phyloP scores from a whole-genome alignment of 192 early-diverging fungal species.

The Dispira simplex region DNA sequence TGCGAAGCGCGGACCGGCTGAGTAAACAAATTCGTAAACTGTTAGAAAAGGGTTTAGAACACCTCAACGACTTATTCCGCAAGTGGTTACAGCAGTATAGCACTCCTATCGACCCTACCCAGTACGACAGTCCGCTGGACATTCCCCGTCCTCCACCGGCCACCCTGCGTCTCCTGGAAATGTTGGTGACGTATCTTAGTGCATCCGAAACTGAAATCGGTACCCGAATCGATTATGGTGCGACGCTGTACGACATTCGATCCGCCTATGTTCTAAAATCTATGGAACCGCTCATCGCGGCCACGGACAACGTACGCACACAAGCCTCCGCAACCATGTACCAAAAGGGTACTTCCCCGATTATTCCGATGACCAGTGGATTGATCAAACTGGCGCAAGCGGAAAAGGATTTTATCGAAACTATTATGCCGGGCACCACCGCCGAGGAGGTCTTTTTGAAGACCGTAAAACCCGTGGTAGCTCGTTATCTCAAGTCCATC shows the following conservation, averaged over 20 bases:
- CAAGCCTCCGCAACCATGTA: conserved; percentile 28
- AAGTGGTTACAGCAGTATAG: conserved; percentile 34
- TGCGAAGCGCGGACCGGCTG: conserved; percentile 18
- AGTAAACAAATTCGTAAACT: conserved; percentile 27
- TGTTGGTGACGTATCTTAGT: conserved; percentile 31
- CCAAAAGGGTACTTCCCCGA: conserved; percentile 26
- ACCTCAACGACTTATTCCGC: conserved; percentile 32
- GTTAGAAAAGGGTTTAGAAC: conserved; percentile 24
- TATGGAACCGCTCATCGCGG: conserved; percentile 24
- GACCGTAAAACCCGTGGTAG: conserved; percentile 21
- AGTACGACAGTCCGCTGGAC: conserved; percentile 22
- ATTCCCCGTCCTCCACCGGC: conserved; percentile 28
- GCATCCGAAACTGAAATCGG: conserved; percentile 30
- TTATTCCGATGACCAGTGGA: conserved; percentile 26
- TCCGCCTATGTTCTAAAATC: conserved; percentile 27
- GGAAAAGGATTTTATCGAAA: conserved; percentile 26
- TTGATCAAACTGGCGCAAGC: conserved; percentile 26
- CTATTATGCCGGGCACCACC: conserved; percentile 27
- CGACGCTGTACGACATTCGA: conserved; percentile 25
- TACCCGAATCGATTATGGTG: conserved; percentile 25
- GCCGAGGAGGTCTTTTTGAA: conserved; percentile 21
- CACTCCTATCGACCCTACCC: conserved; percentile 28
- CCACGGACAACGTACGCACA: conserved; percentile 24
- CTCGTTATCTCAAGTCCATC: conserved; percentile 20
- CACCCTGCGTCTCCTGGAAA: conserved; percentile 29